Conservation (phyloP, 169 alveolate genomes). For the Eimeria mitis region DNA sequence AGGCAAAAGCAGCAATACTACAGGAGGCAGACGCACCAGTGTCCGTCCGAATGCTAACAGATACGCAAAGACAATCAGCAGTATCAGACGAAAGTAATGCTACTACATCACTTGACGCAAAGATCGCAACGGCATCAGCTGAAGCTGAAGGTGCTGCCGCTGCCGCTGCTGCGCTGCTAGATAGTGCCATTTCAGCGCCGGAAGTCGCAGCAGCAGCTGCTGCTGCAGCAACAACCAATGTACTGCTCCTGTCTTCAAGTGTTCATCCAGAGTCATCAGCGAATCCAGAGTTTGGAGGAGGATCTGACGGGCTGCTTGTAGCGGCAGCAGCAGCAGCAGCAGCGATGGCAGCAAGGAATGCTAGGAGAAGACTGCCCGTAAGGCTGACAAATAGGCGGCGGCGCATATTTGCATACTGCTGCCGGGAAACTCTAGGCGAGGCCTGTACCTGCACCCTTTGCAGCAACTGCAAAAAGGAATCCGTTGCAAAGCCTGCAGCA, state of each 20-base stretch:
- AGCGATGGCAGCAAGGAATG: conserved; percentile 20
- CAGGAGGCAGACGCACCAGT: background rate
- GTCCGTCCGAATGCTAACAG: background rate
- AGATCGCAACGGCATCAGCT: conserved; percentile 53
- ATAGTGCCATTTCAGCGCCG: conserved; percentile 41
- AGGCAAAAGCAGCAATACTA: background rate
- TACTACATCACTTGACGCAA: background rate
- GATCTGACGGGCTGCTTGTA: conserved; percentile 35
- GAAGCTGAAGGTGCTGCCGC: conserved; percentile 62
- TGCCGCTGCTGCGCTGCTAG: conserved; percentile 66
- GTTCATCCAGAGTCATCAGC: background rate
- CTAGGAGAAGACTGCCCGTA: conserved; percentile 15
- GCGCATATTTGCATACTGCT: conserved; percentile 74
- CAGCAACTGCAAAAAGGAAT: background rate
- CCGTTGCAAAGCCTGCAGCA: background rate
- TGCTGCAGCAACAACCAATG: conserved; percentile 64
- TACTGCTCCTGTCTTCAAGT: conserved; percentile 18
- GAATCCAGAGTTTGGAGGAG: background rate
- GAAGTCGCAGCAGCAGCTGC: conserved; percentile 69
- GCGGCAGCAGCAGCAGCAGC: conserved; percentile 70
- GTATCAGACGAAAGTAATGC: conserved; percentile 4
- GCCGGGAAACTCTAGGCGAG: conserved; percentile 42
- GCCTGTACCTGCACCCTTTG: conserved; percentile 47
- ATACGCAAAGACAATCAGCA: conserved; percentile 13
- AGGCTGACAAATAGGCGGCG: conserved; percentile 50